Evolutionary conservation across 176 grass and related monocot species (phyloP), one percentile per base, ranked within the genome.

Genomic region (Rhynchospora breviuscula): DNA sequence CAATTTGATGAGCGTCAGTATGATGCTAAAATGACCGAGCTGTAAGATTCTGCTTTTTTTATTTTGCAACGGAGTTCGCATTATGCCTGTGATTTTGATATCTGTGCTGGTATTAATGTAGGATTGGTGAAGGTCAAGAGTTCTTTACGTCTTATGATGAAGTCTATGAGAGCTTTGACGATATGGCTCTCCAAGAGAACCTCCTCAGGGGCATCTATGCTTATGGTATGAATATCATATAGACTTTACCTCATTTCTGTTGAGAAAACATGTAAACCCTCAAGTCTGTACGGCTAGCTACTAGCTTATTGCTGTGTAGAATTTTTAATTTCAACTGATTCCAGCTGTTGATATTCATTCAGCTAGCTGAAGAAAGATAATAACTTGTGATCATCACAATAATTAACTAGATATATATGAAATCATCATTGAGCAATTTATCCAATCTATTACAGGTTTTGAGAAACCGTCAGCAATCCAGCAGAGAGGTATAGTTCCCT

Each of bases 401-500:
- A 58, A 66, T 22, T 49, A 26, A 67, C 10, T 62, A 57, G 12
- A 19, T 6, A 66, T 21, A 23, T 23, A 14, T 64, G 22, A 18
- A 52, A 58, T 65, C 13, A 58, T 81, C 5, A 81, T 46, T 48
- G 63, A 81, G 35, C 1, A 47, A 48, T 52, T 53, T 0, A 56
- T 2, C 14, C 6, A 25, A 6, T 66, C 63, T 68, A 82, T 63
- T 65, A 9, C 81, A 97, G 94, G 94, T 89, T 97, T 97, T 84
- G 94, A 97, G 90, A 97, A 94, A 43, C 94, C 94, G 56, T 97
- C 94, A 21, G 94, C 94, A 23, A 97, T 97, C 60, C 94, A 94
- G 85, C 94, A 97, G 72, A 90, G 94, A 80, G 94, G 92, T 61
- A 94, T 97, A 12, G 94, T 97, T 54, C 94, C 94, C 1, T 97